phyloP scores from a whole-genome alignment of 1,284 basidiomycete species.

The Boletus albobrunnescens region DNA sequence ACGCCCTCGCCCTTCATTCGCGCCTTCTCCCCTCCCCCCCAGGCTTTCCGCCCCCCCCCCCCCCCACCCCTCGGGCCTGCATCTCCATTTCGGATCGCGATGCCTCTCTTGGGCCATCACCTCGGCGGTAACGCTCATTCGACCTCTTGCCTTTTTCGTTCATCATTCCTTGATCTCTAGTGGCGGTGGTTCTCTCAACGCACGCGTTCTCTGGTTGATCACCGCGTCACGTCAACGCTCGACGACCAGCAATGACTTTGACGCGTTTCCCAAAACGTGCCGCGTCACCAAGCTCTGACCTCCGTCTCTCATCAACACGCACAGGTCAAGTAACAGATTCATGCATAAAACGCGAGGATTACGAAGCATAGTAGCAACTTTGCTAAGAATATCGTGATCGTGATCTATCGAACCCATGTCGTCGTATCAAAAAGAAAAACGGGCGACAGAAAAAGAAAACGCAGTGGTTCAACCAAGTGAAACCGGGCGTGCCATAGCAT shows the following conservation, averaged over 20 bases:
- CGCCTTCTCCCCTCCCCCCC: too few species aligned
- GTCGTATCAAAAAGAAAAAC: conserved; percentile 12
- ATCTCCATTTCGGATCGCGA: too few species aligned
- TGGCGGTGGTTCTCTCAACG: conserved; percentile 3
- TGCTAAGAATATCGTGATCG: conserved; percentile 23
- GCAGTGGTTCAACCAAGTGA: not conserved
- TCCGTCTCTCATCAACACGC: not conserved
- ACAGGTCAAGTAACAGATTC: conserved; percentile 18
- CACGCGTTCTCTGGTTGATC: conserved; percentile 13
- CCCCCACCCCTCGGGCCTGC: too few species aligned
- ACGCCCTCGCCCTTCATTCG: not conserved
- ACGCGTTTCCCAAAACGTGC: conserved; percentile 1
- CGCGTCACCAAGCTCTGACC: not conserved
- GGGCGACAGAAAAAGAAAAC: conserved; percentile 15
- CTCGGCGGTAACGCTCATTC: conserved; percentile 9
- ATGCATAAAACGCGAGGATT: conserved; percentile 16
- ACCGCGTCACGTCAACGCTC: conserved; percentile 11
- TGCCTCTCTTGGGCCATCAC: too few species aligned
- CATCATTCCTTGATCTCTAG: conserved; percentile 8
- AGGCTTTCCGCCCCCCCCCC: too few species aligned
- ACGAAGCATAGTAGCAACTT: conserved; percentile 17
- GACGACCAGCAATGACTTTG: not conserved
- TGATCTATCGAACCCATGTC: conserved; percentile 14
- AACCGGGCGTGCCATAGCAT: not conserved
- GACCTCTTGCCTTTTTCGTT: not conserved